Evolutionary conservation across 768 basidiomycete genomes (phyloP).

Genomic region (Hydnomerulius pinastri): DNA sequence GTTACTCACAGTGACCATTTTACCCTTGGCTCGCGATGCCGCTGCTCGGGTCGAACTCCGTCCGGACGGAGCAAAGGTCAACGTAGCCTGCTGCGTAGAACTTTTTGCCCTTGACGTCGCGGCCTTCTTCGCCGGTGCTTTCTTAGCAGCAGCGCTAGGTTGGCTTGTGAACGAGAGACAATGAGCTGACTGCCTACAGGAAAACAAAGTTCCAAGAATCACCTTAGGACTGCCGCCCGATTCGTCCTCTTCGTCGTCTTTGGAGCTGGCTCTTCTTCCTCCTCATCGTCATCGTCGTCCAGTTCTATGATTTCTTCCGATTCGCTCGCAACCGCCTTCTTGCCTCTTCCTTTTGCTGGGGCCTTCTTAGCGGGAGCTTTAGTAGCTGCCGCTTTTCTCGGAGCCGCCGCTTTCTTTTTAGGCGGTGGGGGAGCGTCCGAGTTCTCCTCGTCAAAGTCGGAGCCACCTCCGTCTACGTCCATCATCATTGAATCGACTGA

Average conservation of each 20-base stretch:
- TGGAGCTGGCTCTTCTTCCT: conserved; percentile 47
- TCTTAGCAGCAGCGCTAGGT: conserved; percentile 45
- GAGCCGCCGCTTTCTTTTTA: conserved; percentile 29
- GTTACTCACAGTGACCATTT: conserved; percentile 49
- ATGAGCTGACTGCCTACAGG: conserved; percentile 30
- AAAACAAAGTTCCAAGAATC: conserved; percentile 14
- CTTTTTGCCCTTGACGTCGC: conserved; percentile 35
- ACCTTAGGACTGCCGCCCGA: conserved; percentile 69
- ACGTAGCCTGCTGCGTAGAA: conserved; percentile 42
- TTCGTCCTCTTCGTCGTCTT: conserved; percentile 57
- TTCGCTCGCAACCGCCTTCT: conserved; percentile 53
- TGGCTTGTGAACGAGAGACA: conserved; percentile 26
- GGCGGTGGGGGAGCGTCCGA: conserved; percentile 47
- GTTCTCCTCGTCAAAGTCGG: conserved; percentile 53
- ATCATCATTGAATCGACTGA: conserved; percentile 75
- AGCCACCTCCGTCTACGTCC: conserved; percentile 64
- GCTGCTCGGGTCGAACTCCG: conserved; percentile 63
- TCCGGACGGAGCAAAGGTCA: conserved; percentile 64
- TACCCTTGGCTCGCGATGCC: conserved; percentile 66
- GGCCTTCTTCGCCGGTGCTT: conserved; percentile 52
- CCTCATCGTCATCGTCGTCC: conserved; percentile 54
- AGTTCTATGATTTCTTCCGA: conserved; percentile 57
- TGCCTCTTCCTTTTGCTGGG: conserved; percentile 54
- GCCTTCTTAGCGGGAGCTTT: conserved; percentile 46
- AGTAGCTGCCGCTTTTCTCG: conserved; percentile 44